phyloP scores from a whole-genome alignment of 345 rosid species.

The Dovyalis caffra region DNA sequence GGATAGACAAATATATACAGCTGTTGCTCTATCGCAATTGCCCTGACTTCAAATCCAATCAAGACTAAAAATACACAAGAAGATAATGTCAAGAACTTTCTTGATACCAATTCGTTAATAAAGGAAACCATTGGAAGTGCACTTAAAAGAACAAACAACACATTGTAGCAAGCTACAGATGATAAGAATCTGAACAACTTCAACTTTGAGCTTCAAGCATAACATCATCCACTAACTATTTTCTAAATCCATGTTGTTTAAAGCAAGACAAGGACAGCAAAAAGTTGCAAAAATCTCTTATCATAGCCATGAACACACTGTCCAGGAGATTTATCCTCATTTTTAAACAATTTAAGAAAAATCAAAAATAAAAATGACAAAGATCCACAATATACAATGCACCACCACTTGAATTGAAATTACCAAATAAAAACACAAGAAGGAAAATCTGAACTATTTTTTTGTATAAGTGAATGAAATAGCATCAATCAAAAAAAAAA shows the following conservation, averaged over 20 bases:
- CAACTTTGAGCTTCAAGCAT: not conserved
- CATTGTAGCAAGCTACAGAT: not conserved
- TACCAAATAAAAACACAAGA: not conserved
- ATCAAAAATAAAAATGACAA: not conserved
- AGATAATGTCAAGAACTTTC: not conserved
- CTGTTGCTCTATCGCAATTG: not conserved
- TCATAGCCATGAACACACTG: not conserved
- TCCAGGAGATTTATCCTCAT: slow-evolving; percentile 1
- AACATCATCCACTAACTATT: not conserved
- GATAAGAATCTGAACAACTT: not conserved
- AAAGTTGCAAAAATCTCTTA: not conserved
- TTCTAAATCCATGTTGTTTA: not conserved
- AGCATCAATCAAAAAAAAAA: not conserved
- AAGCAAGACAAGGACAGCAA: not conserved
- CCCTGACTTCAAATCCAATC: not conserved
- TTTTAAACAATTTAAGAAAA: not conserved
- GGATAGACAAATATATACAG: not conserved
- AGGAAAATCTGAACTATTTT: not conserved
- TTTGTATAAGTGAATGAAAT: not conserved
- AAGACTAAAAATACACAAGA: not conserved
- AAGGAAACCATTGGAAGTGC: not conserved
- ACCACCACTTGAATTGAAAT: not conserved
- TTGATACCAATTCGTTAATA: not conserved
- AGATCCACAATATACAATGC: not conserved
- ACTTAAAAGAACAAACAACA: too few species aligned